Base-by-base conservation (phyloP, 148 eudicot genomes). In the Pouteria glomerata region DNA sequence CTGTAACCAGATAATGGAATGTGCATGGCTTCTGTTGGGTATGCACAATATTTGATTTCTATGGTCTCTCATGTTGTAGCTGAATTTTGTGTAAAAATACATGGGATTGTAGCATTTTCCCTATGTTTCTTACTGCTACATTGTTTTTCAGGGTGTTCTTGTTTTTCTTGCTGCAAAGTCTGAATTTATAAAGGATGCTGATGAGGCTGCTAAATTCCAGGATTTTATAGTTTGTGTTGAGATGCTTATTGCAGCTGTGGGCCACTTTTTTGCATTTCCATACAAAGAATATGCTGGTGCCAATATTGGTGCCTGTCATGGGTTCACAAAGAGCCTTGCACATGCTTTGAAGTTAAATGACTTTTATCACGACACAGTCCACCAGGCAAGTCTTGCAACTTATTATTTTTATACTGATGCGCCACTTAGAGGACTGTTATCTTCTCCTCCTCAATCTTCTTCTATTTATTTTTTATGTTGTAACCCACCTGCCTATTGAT, bases 271-370 rank as follows among this genome's bases (percentile, higher is more conserved):
- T 80, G 98, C 98, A 21, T 95, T 95, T 77, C 98, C 98, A 27
- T 95, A 91, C 89, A 91, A 88, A 85, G 98, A 91, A 66, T 95
- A 95, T 75, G 93, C 96, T 69, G 97, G 96, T 81, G 98, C 98
- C 74, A 95, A 89, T 73, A 87, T 95, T 16, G 97, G 96, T 35
- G 79, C 73, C 69, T 82, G 91, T 72, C 81, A 81, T 70, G 90
- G 91, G 66, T 76, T 95, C 76, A 81, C 93, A 12, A 82, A 82
- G 67, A 91, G 93, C 82, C 97, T 95, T 58, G 91, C 88, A 16
- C 98, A 95, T 85, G 93, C 98, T 45, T 74, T 95, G 73, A 95
- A 80, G 79, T 77, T 95, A 77, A 95, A 88, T 76, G 98, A 95
- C 84, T 91, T 95, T 72, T 95, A 95, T 82, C 97, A 95, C 66